Evolutionary conservation across 208 protist genomes (phyloP), one percentile per base, ranked within the genome.

Genomic region (Leishmania arabica): DNA sequence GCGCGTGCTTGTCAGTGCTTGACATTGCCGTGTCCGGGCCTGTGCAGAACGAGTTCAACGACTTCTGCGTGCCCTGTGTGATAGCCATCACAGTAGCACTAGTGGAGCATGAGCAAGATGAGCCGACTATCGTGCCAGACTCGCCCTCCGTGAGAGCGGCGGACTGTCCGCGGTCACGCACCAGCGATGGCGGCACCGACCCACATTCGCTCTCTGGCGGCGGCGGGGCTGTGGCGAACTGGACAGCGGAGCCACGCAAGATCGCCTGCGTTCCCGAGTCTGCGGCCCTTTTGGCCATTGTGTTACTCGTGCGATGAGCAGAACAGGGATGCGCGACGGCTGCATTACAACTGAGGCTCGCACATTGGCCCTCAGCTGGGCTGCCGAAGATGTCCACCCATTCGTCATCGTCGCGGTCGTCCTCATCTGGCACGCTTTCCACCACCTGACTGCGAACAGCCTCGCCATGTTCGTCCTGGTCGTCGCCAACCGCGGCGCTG

Each of bases 161-260:
- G 15, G 62, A 56, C 17, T 1, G 21, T 13, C 5, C 75, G 51
- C 77, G 77, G 68, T 51, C 51, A 60, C 77, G 66, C 49, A 80
- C 66, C 47, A 80, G 49, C 2, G 82, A 85, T 17, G 71, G 69
- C 24, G 73, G 82, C 13, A 51, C 72, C 5, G 77, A 82, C 54
- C 65, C 27, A 54, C 24, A 70, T 64, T 82, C 82, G n/a, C 72
- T 78, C 72, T 85, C 82, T 4, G 82, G 82, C 34, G 82, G 82
- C 5, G 77, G 82, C 13, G 82, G 82, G 1, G 82, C 82, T 31
- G 82, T 85, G 71, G 82, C 82, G 62, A 76, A 75, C 17, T 58
- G 77, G 21, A 85, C 54, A n/a, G 82, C 73, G 17, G 77, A 70
- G 6, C 82, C 82, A 40, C 64, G 42, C 19, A 60, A 49, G 4